Percentiles rank a stretch among this genome's conserved stretches.
These are phyloP conservation scores for Nakazawaea laoshanensis DNA, from an alignment of 805 yeast genomes.

Conservation along the genomic window DNA sequence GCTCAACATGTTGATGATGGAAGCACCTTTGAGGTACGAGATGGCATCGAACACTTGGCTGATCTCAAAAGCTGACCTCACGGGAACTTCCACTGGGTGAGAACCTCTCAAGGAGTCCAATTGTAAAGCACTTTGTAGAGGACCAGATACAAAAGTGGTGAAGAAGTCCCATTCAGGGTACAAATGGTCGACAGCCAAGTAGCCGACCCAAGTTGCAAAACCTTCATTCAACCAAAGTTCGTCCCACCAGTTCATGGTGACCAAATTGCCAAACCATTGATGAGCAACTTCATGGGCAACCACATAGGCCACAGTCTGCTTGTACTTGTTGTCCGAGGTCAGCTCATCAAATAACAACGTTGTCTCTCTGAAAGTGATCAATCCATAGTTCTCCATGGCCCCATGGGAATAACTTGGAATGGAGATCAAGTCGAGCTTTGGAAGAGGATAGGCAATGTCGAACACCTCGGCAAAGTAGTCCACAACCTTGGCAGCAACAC, in stretches of 20 bases:
- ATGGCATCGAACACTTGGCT: conserved; percentile 79
- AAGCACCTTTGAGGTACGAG: conserved; percentile 76
- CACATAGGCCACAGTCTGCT: conserved; percentile 73
- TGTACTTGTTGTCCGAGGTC: conserved; percentile 39
- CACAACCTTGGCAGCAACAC: conserved; percentile 38
- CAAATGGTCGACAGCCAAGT: conserved; percentile 56
- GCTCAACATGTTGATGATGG: conserved; percentile 70
- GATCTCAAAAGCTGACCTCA: conserved; percentile 69
- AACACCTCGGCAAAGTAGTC: conserved; percentile 41
- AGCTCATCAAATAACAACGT: conserved; percentile 42
- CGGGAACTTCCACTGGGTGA: conserved; percentile 79
- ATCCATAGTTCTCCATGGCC: conserved; percentile 91
- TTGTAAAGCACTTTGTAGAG: conserved; percentile 41
- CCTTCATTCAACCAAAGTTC: conserved; percentile 88
- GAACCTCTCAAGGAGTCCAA: conserved; percentile 54
- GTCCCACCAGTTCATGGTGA: conserved; percentile 93
- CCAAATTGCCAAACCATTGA: conserved; percentile 87
- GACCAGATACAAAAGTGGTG: conserved; percentile 41
- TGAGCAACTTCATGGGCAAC: conserved; percentile 84
- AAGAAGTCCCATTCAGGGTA: conserved; percentile 81
- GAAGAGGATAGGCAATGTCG: conserved; percentile 59
- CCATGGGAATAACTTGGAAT: conserved; percentile 76
- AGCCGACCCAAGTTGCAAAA: conserved; percentile 83
- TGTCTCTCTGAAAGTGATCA: conserved; percentile 58
- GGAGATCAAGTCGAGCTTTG: conserved; percentile 73